Base-by-base conservation (phyloP, 2,329 filamentous ascomycete genomes). In the Colletotrichum sp. region DNA sequence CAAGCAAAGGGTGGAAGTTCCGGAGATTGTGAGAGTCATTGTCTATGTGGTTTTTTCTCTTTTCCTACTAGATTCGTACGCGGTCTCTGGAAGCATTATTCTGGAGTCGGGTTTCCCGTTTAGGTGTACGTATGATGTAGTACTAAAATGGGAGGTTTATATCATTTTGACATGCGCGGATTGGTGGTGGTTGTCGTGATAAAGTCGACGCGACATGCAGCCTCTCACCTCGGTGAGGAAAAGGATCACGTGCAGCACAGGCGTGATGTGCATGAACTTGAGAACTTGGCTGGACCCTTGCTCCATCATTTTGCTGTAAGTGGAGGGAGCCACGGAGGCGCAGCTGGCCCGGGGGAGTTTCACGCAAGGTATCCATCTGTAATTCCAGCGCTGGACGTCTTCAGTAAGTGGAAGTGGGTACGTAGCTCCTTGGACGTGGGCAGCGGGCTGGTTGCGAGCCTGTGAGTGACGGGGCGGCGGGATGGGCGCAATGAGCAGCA, bases 111-210 rank as follows among this genome's bases (percentile, higher is more conserved):
- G 57, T 74, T 55, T 63, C 69, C 59, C 59, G 30, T 65, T 61
- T 69, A 36, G 26, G 32, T 76, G 74, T 76, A 75, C 73, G 57
- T 75, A 74, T 68, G 57, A 74, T 76, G 24, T 74, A 52, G 71
- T 76, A 76, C 65, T 48, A 76, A 69, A 76, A 75, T 60, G 70
- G 74, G 70, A 76, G 64, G 70, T 64, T 72, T 68, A 48, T 43
- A 65, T 74, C 36, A 32, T 32, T 67, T 74, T 52, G 15, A 13
- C 30, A 7, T 39, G 5, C 6, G 28, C 32, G 28, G 16, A 0
- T 52, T 52, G 16, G 30, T n/a, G 34, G 34, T 16, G 9, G 21
- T n/a, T 36, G 61, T 34, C 21, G 2, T 26, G 61, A 52, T 21
- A 10, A 36, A 12, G 30, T 61, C 21, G 24, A 21, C 32, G 30